Evolutionary conservation across 768 basidiomycete species (phyloP).

Genomic region (Gloeostereum incarnatum): DNA sequence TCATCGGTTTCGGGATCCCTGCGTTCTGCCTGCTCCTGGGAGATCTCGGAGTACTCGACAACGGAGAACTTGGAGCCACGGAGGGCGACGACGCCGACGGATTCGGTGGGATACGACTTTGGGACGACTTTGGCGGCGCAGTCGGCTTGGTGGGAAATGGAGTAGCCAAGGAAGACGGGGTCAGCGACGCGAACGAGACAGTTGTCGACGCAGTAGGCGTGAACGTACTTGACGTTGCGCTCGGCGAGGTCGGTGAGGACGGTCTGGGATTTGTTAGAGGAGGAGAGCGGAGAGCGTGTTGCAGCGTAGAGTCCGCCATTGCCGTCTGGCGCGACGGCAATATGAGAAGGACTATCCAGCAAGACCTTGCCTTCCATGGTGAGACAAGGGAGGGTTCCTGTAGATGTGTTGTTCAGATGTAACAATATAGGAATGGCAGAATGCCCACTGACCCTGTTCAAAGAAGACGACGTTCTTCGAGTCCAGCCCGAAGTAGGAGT

Average conservation of each 20-base stretch:
- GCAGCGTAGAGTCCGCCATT: constrained; percentile 98
- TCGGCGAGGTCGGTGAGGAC: constrained; percentile 77
- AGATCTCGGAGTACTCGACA: constrained; percentile 96
- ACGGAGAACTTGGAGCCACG: constrained; percentile 82
- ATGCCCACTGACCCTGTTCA: constrained; percentile 70
- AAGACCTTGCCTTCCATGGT: constrained; percentile 91
- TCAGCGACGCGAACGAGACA: constrained; percentile 97
- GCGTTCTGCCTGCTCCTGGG: constrained; percentile 75
- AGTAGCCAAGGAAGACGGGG: constrained; percentile 93
- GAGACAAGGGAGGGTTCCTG: constrained; percentile 93
- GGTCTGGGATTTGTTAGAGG: constrained; percentile 47
- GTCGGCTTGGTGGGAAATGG: constrained; percentile 80
- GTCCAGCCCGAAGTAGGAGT: constrained; percentile 77
- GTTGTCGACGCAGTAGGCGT: constrained; percentile 98
- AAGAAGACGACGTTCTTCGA: constrained; percentile 83
- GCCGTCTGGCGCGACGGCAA: constrained; percentile 96
- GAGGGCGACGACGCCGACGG: constrained; percentile 89
- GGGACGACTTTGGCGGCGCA: constrained; percentile 97
- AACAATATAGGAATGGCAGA: neutral
- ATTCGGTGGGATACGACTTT: constrained; percentile 78
- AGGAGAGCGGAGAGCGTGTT: constrained; percentile 65
- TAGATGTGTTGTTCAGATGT: neutral
- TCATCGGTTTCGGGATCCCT: constrained; percentile 63
- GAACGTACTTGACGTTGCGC: constrained; percentile 80
- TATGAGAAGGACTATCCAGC: constrained; percentile 64